These are phyloP conservation scores for Clonostachys chloroleuca DNA, from an alignment of 2,329 filamentous ascomycete genomes.

Conservation along the genomic window DNA sequence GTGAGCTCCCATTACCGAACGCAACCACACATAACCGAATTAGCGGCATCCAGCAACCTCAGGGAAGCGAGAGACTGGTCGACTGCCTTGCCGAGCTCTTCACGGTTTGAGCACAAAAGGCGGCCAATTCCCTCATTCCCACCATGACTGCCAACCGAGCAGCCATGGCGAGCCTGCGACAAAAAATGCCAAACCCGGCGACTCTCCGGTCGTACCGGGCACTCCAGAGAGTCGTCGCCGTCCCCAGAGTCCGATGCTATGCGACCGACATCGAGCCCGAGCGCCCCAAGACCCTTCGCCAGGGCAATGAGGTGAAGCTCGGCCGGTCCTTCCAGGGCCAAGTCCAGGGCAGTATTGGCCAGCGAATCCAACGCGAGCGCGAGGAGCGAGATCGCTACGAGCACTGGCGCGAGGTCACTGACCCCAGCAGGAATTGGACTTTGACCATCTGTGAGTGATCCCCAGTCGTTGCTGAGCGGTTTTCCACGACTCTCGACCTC, in stretches of 20 bases:
- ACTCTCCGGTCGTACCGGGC: slow-evolving; percentile 21
- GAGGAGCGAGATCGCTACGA: slow-evolving; percentile 47
- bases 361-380: slow-evolving; percentile 49
- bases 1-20: too few relatives aligned
- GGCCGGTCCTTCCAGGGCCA: slow-evolving; percentile 50
- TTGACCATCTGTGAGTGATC: slow-evolving; percentile 47
- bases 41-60: too few relatives aligned
- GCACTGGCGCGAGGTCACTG: slow-evolving; percentile 30
- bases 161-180: slow-evolving; percentile 24
- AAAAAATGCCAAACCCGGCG: slow-evolving; percentile 17
- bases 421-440: slow-evolving; percentile 41
- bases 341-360: slow-evolving; percentile 53
- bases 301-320: slow-evolving; percentile 28
- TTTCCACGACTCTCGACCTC: not conserved
- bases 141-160: not conserved
- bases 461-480: too few relatives aligned
- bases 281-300: slow-evolving; percentile 17
- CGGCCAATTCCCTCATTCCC: too few relatives aligned
- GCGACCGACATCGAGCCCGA: slow-evolving; percentile 28
- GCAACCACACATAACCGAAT: too few relatives aligned
- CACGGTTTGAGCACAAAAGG: too few relatives aligned
- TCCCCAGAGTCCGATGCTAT: slow-evolving; percentile 16
- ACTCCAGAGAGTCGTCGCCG: slow-evolving; percentile 6
- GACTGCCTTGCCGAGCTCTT: not conserved
- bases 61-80: not conserved